Base-by-base conservation (phyloP, 495 filamentous ascomycete genomes). In the Podospora pseudoanserina region DNA sequence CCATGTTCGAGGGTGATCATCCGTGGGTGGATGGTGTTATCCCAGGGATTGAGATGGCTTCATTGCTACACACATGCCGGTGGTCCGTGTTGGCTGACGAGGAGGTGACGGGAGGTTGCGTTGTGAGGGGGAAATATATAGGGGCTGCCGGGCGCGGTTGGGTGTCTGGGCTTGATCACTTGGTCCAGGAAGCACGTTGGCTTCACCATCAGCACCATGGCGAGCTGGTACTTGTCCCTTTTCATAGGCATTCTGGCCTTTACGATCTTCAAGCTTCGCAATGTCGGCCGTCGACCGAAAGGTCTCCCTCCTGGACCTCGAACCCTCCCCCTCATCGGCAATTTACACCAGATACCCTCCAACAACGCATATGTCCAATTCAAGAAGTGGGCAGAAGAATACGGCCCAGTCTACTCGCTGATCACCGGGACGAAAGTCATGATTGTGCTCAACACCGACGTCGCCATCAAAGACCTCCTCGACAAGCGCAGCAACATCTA, bases 401-500 rank as follows among this genome's bases (percentile, higher is more conserved):
- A 77, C 32, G 75, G 75, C 7, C 75, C 75, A 0, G 61, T 77
- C 4, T 73, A 71, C 61, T 71, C 71, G 0, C 69, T 78, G 16
- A 75, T 73, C 9, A 53, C 76, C 0, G 76, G 76, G 20, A 68
- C 74, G 1, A 72, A 67, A 27, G 64, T 57, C 15, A 57, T 70
- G 15, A 67, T 78, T 20, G 66, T 78, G 2, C 34, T 78, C 1
- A 56, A 54, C 18, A 68, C 66, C 18, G 69, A 70, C 32, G n/a
- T 68, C 54, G 62, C 63, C 2, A 68, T 72, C 49, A 74, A 70
- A 34, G 74, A 77, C 20, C 49, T 76, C 13, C 44, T 77, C 16
- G 75, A 77, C 26, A 75, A 72, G 58, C 68, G 72, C 2, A 73
- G 70, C 23, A 54, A 32, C 5, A 72, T 76, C 30, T 78, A 78